Conservation (phyloP, 2,329 filamentous ascomycete species). For the Lachnellula occidentalis region DNA sequence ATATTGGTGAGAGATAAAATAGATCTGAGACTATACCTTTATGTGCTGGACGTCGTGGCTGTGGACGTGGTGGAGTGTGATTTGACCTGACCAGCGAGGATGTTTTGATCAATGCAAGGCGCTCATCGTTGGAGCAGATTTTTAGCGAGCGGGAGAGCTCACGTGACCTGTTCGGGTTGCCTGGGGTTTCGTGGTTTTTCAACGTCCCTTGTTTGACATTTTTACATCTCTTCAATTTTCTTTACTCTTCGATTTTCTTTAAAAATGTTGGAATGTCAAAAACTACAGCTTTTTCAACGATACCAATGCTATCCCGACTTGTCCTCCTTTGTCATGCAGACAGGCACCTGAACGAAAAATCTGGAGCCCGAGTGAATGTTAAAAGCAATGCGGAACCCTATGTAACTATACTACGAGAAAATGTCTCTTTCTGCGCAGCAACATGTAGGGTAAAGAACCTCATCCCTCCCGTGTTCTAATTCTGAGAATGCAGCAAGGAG, state of each 20-base stretch:
- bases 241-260: no score
- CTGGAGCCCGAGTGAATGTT: background rate
- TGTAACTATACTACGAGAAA: conserved; percentile 20
- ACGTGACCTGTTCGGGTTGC: conserved; percentile 3
- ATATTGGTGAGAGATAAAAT: background rate
- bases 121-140: conserved; percentile 7
- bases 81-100: conserved; percentile 25
- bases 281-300: background rate
- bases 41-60: conserved; percentile 20
- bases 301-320: background rate
- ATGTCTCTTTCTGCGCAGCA: conserved; percentile 43
- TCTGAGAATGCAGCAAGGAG: conserved; percentile 28
- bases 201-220: no score
- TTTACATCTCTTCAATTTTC: no score
- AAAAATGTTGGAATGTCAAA: no score
- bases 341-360: conserved; percentile 8
- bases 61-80: conserved; percentile 31
- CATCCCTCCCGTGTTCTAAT: conserved; percentile 15
- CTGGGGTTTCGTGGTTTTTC: background rate
- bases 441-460: conserved; percentile 40
- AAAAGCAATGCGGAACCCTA: background rate
- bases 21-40: conserved; percentile 21
- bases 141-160: conserved; percentile 13
- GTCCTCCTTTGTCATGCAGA: background rate
- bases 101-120: conserved; percentile 27